Evolutionary conservation across 2,329 filamentous ascomycete genomes (phyloP).

Genomic region (Colletotrichum orchidophilum): DNA sequence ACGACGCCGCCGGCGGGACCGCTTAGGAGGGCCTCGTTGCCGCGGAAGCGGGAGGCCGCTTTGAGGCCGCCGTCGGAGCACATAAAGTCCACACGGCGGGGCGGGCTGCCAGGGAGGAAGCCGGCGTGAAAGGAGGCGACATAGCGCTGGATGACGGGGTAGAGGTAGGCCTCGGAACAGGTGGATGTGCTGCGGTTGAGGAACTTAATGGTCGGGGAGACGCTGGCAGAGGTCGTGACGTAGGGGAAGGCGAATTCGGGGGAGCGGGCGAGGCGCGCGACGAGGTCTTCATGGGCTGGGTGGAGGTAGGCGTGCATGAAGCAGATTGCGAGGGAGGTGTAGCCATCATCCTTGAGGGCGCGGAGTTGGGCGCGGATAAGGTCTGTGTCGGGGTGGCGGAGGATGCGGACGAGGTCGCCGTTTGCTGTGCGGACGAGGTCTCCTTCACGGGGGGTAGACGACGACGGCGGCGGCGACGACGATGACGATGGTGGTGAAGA

Average conservation of each 20-base stretch:
- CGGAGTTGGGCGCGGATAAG: constrained; percentile 66
- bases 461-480: too few species aligned
- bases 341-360: constrained; percentile 66
- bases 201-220: constrained; percentile 78
- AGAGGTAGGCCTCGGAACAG: constrained; percentile 77
- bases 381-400: constrained; percentile 61
- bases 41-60: constrained; percentile 67
- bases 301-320: constrained; percentile 76
- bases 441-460: constrained; percentile 35
- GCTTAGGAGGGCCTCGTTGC: constrained; percentile 72
- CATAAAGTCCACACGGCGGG: constrained; percentile 73
- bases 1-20: constrained; percentile 78
- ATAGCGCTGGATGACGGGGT: constrained; percentile 75
- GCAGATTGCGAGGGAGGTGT: constrained; percentile 63
- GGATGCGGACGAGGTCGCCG: constrained; percentile 71
- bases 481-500: too few species aligned
- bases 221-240: constrained; percentile 71
- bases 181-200: constrained; percentile 73
- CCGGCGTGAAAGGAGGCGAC: constrained; percentile 72
- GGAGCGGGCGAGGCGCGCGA: constrained; percentile 51
- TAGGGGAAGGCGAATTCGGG: constrained; percentile 74
- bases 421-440: constrained; percentile 69
- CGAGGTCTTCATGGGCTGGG: constrained; percentile 63
- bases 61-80: constrained; percentile 59
- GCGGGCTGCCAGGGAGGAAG: constrained; percentile 63